Base-by-base conservation (phyloP, 768 basidiomycete genomes). In the Mycena chlorophos region DNA sequence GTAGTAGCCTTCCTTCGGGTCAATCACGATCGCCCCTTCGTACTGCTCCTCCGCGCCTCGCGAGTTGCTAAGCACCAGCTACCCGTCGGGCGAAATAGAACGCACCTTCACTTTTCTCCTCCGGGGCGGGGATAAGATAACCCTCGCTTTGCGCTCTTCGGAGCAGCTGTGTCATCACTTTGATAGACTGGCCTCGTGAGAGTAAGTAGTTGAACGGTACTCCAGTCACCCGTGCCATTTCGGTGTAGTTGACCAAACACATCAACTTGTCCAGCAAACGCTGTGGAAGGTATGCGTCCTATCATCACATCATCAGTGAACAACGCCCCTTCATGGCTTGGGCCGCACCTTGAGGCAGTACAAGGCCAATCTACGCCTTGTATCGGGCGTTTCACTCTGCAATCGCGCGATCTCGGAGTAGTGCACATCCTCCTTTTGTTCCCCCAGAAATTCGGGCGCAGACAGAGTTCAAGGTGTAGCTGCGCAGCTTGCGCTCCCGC, bases 191-290 rank as follows among this genome's bases (percentile, higher is more conserved):
- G 1, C 97, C 97, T 38, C 96, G 85, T 19, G 94, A 80, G 6
- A 99, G 79, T 5, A 99, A 80, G 69, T 85, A 98, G 66, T 98
- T 98, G 82, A 99, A 99, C 0, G 97, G 97, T 12, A 99, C 94
- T n/a, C 97, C 97, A 0, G 97, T 99, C 3, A 99, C 97, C 69
- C 97, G 91, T n/a, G 97, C 82, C 97, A 99, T 98, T 70, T 99
- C 97, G 43, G 85, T 88, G 67, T 97, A 98, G 71, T 99, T 99
- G 71, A 99, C 88, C 65, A 99, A 94, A 60, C 94, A 98, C 97
- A 98, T 98, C 29, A 99, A 78, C 71, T 98, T 99, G 71, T 98
- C 97, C 71, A 99, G 81, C 37, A 98, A 71, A 51, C 97, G 80
- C 71, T 99, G 97, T 0, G 97, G 97, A 23, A 99, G 85, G 69